Conservation (phyloP, 164 flowering plant species). For the Dillenia suffruticosa region DNA sequence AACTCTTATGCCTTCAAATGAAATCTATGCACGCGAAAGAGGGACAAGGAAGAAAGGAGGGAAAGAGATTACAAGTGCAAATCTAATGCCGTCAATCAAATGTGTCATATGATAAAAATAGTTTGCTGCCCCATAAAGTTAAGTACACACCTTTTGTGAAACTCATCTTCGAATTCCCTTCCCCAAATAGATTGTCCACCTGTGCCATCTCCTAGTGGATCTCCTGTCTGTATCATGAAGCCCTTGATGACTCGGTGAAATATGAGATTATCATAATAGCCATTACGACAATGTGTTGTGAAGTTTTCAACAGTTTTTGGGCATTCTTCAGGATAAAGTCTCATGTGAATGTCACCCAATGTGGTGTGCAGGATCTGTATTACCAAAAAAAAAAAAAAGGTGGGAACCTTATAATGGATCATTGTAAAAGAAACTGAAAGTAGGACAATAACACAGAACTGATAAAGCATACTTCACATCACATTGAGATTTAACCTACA, state of each 20-base stretch:
- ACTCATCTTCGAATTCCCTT: conserved; percentile 97
- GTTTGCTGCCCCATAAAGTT: no score
- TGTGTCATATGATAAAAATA: no score
- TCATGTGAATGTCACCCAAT: conserved; percentile 93
- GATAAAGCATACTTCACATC: not conserved
- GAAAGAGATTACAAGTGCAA: no score
- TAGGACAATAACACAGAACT: not conserved
- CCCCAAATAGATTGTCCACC: conserved; percentile 99
- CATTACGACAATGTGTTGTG: conserved; percentile 94
- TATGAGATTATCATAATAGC: conserved; percentile 93
- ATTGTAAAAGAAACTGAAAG: no score
- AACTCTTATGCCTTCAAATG: no score
- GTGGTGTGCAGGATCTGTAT: conserved; percentile 82
- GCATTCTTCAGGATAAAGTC: conserved; percentile 94
- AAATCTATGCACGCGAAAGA: no score
- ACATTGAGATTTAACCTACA: no score
- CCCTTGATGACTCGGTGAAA: conserved; percentile 98
- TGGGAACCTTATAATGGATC: no score
- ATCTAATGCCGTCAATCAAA: no score
- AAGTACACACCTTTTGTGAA: conserved; percentile 78
- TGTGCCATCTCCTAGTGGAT: conserved; percentile 98
- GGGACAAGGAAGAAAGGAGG: no score
- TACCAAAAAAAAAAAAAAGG: conserved; percentile 3
- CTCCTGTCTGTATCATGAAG: conserved; percentile 99
- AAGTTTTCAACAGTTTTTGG: conserved; percentile 99